phyloP scores from a whole-genome alignment of 2,329 filamentous ascomycete genomes.

The Sodiomyces alkalinus region DNA sequence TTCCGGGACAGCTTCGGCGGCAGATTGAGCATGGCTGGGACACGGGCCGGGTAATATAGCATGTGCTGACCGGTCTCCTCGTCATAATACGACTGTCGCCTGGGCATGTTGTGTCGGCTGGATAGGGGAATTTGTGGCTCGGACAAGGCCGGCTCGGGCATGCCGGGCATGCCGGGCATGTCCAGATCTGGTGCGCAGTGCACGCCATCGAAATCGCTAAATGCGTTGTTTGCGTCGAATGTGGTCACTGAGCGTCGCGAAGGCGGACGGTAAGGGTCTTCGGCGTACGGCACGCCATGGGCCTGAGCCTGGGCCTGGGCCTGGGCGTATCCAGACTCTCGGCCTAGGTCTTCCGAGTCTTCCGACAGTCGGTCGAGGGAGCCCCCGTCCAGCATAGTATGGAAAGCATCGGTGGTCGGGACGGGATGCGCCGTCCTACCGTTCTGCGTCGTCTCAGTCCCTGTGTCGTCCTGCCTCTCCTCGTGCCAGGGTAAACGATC shows the following conservation, averaged over 20 bases:
- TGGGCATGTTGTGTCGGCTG: constrained; percentile 13
- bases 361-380: background rate
- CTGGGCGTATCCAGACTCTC: too few relatives aligned
- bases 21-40: constrained; percentile 84
- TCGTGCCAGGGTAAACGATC: constrained; percentile 24
- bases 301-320: background rate
- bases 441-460: constrained; percentile 6
- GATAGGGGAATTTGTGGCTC: constrained; percentile 8
- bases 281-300: too few relatives aligned
- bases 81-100: constrained; percentile 44
- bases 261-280: constrained; percentile 13
- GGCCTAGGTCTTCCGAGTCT: background rate
- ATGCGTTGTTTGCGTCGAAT: constrained; percentile 45
- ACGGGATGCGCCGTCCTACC: constrained; percentile 5
- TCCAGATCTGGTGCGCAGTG: constrained; percentile 48
- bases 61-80: constrained; percentile 60
- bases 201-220: constrained; percentile 70
- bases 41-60: constrained; percentile 90
- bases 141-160: constrained; percentile 9
- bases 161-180: constrained; percentile 10
- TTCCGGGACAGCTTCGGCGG: constrained; percentile 74
- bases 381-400: constrained; percentile 16
- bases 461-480: constrained; percentile 13
- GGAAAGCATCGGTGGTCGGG: constrained; percentile 16
- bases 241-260: constrained; percentile 18